Base-by-base conservation (phyloP, 129 eudicot genomes). In the Calendula officinalis region DNA sequence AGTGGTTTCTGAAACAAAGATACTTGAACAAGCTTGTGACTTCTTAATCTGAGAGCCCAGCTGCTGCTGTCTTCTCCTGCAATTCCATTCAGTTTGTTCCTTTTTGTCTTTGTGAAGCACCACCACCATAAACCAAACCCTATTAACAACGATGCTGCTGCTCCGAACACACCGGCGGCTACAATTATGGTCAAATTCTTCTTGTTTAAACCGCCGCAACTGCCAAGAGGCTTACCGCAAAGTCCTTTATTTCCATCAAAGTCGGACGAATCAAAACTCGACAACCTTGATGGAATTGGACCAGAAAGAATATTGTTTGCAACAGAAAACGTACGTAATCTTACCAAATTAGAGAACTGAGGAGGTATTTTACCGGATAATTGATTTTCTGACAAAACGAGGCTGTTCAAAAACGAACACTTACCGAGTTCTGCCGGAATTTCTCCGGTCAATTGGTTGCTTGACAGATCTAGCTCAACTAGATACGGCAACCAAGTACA, bases 41-140 rank as follows among this genome's bases (percentile, higher is more conserved):
- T 68, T 40, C 87, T 80, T 78, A 88, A 67, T 56, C 56, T 68
- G 64, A 75, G 80, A 53, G 71, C 82, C 96, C 96, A 88, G 22
- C 77, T 75, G 44, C 79, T 77, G 36, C 75, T 75, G 63, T 80
- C 89, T 7, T 77, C 86, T 39, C 78, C 71, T 9, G 85, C 85
- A 62, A 74, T 44, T 7, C 89, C 92, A 32, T 63, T 66, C 12
- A 83, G 65, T 12, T 52, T 65, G 78, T 59, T 81, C 61, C 80
- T 62, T 62, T 79, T 77, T 0, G 92, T 60, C 66, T 53, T 72
- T 7, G 75, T 60, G 14, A 83, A 77, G 50, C 68, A 86, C 91
- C 88, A 89, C 90, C 91, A 89, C 97, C 95, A 89, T 67, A 81
- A 48, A 37, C 97, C 95, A 39, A 86, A 80, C 59, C 82, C 97